Percentiles rank a stretch among this genome's conserved stretches.
These are phyloP conservation scores for Solanum chacoense DNA, from an alignment of 305 asterid species.

Conservation along the genomic window DNA sequence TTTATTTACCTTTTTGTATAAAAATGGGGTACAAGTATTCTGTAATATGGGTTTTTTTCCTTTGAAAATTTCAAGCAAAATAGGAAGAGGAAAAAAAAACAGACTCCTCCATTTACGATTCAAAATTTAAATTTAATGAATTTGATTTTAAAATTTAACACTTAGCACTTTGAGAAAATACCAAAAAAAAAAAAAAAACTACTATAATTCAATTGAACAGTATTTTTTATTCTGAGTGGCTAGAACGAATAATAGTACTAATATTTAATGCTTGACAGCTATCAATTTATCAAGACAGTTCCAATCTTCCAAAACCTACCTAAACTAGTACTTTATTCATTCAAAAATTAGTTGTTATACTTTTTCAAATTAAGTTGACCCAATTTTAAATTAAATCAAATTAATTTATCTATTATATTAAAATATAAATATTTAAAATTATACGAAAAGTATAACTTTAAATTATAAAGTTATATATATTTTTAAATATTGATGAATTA, in stretches of 20 bases:
- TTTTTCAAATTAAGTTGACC: neutral
- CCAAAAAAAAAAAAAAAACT: neutral
- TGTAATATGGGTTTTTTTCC: neutral
- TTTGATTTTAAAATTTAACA: neutral
- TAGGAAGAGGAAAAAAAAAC: neutral
- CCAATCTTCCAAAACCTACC: neutral
- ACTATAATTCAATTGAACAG: neutral
- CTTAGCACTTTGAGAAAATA: neutral
- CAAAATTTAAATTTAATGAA: neutral
- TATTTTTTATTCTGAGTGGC: neutral
- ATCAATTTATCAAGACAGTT: neutral
- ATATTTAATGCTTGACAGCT: neutral
- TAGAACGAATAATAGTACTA: neutral
- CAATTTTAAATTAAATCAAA: neutral
- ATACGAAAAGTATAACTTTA: too few relatives aligned
- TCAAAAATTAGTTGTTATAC: neutral
- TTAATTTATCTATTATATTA: too few relatives aligned
- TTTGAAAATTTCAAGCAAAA: neutral
- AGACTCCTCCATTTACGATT: neutral
- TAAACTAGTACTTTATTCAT: neutral
- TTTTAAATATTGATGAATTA: neutral
- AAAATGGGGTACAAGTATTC: neutral
- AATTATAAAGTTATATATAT: too few relatives aligned
- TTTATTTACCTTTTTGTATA: neutral
- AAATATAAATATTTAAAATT: too few relatives aligned